Percentiles rank a stretch among this genome's conserved stretches.
Conservation (phyloP, 164 flowering plant genomes). For the Sextonia rubra region DNA sequence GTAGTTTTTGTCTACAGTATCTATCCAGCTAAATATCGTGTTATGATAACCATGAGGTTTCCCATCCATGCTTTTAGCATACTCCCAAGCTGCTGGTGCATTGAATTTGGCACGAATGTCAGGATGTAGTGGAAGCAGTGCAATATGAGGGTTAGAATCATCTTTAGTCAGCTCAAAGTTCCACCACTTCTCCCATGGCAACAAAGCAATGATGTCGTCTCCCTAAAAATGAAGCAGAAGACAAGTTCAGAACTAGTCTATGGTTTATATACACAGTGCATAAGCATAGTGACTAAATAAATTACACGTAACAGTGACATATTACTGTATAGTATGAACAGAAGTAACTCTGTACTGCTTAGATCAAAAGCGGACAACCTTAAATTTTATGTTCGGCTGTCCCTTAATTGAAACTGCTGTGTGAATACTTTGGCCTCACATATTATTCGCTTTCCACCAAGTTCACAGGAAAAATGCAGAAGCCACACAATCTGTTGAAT, state of each 20-base stretch:
- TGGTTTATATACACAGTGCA: too few species aligned
- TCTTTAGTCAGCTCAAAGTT: constrained; percentile 78
- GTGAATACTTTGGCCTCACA: too few species aligned
- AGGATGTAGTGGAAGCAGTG: constrained; percentile 91
- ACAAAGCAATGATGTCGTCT: constrained; percentile 69
- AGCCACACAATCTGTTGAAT: too few species aligned
- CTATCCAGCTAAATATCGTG: constrained; percentile 97
- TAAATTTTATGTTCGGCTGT: too few species aligned
- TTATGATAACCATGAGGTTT: constrained; percentile 91
- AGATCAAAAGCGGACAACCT: not conserved
- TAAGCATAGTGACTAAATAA: not conserved
- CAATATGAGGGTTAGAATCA: constrained; percentile 90
- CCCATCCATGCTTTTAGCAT: constrained; percentile 76
- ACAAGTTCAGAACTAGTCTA: not conserved
- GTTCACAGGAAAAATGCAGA: too few species aligned
- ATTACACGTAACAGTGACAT: not conserved
- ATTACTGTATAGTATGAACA: not conserved
- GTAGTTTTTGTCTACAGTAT: constrained; percentile 66
- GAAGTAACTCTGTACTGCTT: not conserved
- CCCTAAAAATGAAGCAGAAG: constrained; percentile 48
- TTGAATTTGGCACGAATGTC: constrained; percentile 80
- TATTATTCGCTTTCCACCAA: too few species aligned
- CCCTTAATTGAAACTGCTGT: too few species aligned
- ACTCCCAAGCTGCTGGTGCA: constrained; percentile 96
- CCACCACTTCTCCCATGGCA: constrained; percentile 99